These are phyloP conservation scores for Fomitopsis pulvina DNA, from an alignment of 768 basidiomycete genomes.

Conservation along the genomic window DNA sequence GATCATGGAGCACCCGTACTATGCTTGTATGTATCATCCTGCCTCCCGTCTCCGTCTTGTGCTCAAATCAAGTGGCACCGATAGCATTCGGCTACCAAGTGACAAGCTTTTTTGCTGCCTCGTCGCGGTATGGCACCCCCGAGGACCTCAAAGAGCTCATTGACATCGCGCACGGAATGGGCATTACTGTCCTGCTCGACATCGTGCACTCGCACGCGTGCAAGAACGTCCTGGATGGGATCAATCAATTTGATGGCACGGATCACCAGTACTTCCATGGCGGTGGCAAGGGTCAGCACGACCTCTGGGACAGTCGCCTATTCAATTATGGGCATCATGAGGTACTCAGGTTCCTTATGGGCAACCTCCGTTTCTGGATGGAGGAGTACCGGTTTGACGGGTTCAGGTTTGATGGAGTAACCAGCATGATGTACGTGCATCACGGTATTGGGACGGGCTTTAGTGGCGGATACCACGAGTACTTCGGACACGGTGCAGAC, in stretches of 20 bases:
- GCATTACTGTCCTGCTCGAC: slow-evolving; percentile 89
- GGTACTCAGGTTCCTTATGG: slow-evolving; percentile 89
- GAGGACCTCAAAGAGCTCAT: slow-evolving; percentile 95
- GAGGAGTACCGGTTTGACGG: slow-evolving; percentile 96
- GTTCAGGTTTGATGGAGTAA: slow-evolving; percentile 98
- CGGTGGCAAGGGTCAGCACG: slow-evolving; percentile 84
- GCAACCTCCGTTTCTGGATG: slow-evolving; percentile 92
- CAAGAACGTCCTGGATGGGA: slow-evolving; percentile 93
- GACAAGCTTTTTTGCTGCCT: slow-evolving; percentile 94
- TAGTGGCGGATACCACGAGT: slow-evolving; percentile 97
- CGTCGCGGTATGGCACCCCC: slow-evolving; percentile 92
- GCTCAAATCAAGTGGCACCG: background rate
- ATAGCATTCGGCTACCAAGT: slow-evolving; percentile 97
- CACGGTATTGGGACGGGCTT: slow-evolving; percentile 98
- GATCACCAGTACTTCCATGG: slow-evolving; percentile 98
- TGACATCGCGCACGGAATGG: slow-evolving; percentile 92
- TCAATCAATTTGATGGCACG: slow-evolving; percentile 95
- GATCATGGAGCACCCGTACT: slow-evolving; percentile 96
- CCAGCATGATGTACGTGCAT: slow-evolving; percentile 98
- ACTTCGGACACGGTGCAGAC: slow-evolving; percentile 84
- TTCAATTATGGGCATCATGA: slow-evolving; percentile 97
- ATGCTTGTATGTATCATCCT: slow-evolving; percentile 70
- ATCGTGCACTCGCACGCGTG: slow-evolving; percentile 98
- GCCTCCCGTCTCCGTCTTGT: no score
- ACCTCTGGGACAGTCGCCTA: slow-evolving; percentile 95